Percentiles rank a stretch among this genome's conserved stretches.
phyloP scores from a whole-genome alignment of 805 yeast species.

The Candida ortonii region DNA sequence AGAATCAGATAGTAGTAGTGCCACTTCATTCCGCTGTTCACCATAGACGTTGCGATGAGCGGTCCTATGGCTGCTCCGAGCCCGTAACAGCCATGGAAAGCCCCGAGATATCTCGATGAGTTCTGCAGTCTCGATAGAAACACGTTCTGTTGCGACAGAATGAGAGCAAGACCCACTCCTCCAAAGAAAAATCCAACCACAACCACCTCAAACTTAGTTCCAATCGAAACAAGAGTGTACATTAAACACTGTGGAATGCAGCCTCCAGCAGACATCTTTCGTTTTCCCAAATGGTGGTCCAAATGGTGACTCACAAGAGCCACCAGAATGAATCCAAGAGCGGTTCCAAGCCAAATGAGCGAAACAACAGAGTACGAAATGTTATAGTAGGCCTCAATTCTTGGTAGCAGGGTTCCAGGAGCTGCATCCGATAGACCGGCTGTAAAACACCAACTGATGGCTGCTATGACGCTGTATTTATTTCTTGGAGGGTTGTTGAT shows the following conservation, averaged over 20 bases:
- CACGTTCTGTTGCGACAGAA: slow-evolving; percentile 49
- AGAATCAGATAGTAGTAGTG: slow-evolving; percentile 51
- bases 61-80: slow-evolving; percentile 71
- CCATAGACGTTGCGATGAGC: slow-evolving; percentile 55
- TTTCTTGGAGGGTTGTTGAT: slow-evolving; percentile 43
- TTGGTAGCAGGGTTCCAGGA: slow-evolving; percentile 59
- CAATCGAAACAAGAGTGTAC: slow-evolving; percentile 46
- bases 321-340: slow-evolving; percentile 50
- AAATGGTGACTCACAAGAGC: slow-evolving; percentile 49
- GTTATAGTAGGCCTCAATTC: slow-evolving; percentile 46
- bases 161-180: slow-evolving; percentile 54
- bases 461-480: slow-evolving; percentile 39
- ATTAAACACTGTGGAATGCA: slow-evolving; percentile 35
- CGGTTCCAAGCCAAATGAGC: slow-evolving; percentile 55
- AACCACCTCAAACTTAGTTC: slow-evolving; percentile 46
- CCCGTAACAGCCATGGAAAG: slow-evolving; percentile 69
- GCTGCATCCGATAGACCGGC: slow-evolving; percentile 54
- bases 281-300: slow-evolving; percentile 40
- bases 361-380: slow-evolving; percentile 55
- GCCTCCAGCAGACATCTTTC: slow-evolving; percentile 40
- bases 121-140: slow-evolving; percentile 49
- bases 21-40: slow-evolving; percentile 51
- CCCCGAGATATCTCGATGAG: slow-evolving; percentile 57
- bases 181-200: slow-evolving; percentile 53
- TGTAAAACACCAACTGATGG: slow-evolving; percentile 39